phyloP scores from a whole-genome alignment of 768 basidiomycete species.

The Agaricus blazei region DNA sequence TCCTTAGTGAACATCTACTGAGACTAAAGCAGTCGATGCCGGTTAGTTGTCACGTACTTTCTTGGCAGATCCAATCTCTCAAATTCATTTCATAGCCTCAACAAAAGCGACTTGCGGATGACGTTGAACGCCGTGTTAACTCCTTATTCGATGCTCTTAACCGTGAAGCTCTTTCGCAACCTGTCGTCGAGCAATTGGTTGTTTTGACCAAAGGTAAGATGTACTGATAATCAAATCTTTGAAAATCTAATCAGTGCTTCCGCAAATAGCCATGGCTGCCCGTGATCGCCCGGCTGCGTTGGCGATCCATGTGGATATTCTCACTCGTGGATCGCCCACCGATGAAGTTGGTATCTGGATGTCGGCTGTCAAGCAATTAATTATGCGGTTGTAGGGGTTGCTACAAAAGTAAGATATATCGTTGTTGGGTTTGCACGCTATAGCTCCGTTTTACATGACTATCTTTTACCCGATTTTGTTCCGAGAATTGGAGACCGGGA shows the following conservation, averaged over 20 bases:
- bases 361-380: constrained; percentile 87
- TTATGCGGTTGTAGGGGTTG: constrained; percentile 51
- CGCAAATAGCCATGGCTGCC: constrained; percentile 65
- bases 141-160: constrained; percentile 90
- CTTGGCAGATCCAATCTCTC: constrained; percentile 1
- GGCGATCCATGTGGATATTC: constrained; percentile 79
- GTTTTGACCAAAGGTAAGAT: constrained; percentile 66
- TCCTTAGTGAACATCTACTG: constrained; percentile 58
- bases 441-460: neutral
- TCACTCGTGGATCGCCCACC: constrained; percentile 73
- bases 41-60: constrained; percentile 38
- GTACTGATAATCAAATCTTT: too few relatives aligned
- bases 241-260: neutral
- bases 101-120: constrained; percentile 81
- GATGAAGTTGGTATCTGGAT: constrained; percentile 86
- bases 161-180: constrained; percentile 70
- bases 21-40: constrained; percentile 71
- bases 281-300: constrained; percentile 75
- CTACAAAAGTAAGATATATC: constrained; percentile 7
- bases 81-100: constrained; percentile 45
- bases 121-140: constrained; percentile 82
- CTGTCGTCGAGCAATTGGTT: constrained; percentile 66
- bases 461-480: neutral
- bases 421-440: neutral
- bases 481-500: neutral